These are phyloP conservation scores for Gynandropsis gynandra DNA, from an alignment of 345 rosid genomes.

Conservation along the genomic window DNA sequence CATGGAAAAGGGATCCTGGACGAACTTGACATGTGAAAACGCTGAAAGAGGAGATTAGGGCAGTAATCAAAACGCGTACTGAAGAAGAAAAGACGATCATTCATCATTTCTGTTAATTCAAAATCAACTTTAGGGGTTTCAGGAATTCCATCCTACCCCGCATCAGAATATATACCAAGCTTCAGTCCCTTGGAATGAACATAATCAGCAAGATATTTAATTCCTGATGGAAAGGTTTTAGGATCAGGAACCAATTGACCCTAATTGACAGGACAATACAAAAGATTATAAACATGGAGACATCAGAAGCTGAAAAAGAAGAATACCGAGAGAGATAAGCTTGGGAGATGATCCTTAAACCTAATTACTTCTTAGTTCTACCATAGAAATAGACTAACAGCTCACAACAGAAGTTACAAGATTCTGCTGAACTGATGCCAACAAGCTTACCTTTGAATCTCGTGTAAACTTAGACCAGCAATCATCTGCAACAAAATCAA, in stretches of 20 bases:
- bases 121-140: slow-evolving; percentile 15
- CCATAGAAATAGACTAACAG: background rate
- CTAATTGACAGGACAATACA: slow-evolving; percentile 34
- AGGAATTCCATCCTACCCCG: slow-evolving; percentile 67
- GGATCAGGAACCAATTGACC: slow-evolving; percentile 74
- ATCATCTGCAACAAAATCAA: slow-evolving; percentile 58
- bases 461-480: slow-evolving; percentile 72
- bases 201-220: slow-evolving; percentile 79
- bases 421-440: slow-evolving; percentile 1
- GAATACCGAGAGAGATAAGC: background rate
- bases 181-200: slow-evolving; percentile 77
- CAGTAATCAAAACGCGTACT: slow-evolving; percentile 3
- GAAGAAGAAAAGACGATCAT: slow-evolving; percentile 15
- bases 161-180: slow-evolving; percentile 98
- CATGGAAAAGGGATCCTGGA: slow-evolving; percentile 92
- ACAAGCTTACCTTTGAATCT: slow-evolving; percentile 46
- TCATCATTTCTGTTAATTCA: slow-evolving; percentile 15
- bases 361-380: too few species aligned
- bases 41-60: slow-evolving; percentile 34
- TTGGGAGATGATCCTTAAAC: background rate
- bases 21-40: slow-evolving; percentile 85
- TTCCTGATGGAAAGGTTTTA: slow-evolving; percentile 79
- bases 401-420: background rate
- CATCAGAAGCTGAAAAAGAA: background rate
- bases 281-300: slow-evolving; percentile 13